Percentiles rank a stretch among this genome's conserved stretches.
These are phyloP conservation scores for Harrya chromipes DNA, from an alignment of 768 basidiomycete species.

Conservation along the genomic window DNA sequence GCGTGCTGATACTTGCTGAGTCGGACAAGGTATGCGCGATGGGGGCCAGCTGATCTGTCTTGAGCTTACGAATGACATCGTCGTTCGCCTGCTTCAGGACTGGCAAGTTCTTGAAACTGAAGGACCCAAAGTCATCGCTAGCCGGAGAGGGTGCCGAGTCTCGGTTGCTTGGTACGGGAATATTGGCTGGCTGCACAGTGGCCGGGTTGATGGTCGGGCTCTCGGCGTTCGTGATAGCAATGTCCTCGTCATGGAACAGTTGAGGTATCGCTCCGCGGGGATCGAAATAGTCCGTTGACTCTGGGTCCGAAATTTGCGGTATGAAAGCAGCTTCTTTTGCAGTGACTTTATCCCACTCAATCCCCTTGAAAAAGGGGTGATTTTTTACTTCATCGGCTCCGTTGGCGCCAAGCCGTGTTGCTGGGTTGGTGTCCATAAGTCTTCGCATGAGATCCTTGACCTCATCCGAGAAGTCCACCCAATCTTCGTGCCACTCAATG, in stretches of 20 bases:
- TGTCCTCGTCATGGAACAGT: slow-evolving; percentile 88
- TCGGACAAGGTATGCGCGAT: slow-evolving; percentile 72
- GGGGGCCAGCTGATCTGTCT: slow-evolving; percentile 84
- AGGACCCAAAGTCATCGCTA: slow-evolving; percentile 93
- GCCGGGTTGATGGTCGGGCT: slow-evolving; percentile 32
- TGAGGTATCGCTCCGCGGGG: slow-evolving; percentile 89
- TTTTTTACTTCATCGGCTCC: slow-evolving; percentile 92
- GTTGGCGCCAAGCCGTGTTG: slow-evolving; percentile 73
- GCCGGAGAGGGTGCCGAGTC: slow-evolving; percentile 50
- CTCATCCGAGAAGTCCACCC: slow-evolving; percentile 80
- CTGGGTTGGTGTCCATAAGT: slow-evolving; percentile 78
- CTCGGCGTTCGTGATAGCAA: slow-evolving; percentile 54
- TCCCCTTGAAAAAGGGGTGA: slow-evolving; percentile 85
- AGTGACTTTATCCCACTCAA: slow-evolving; percentile 93
- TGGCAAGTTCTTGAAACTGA: slow-evolving; percentile 97
- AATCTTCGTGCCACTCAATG: slow-evolving; percentile 95
- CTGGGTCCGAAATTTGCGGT: slow-evolving; percentile 91
- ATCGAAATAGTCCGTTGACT: slow-evolving; percentile 99
- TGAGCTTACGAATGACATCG: slow-evolving; percentile 93
- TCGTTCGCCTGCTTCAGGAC: slow-evolving; percentile 98
- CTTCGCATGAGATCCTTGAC: slow-evolving; percentile 88
- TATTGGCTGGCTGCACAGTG: slow-evolving; percentile 14
- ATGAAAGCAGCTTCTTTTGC: slow-evolving; percentile 91
- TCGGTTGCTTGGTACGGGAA: slow-evolving; percentile 34
- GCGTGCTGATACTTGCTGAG: slow-evolving; percentile 51